A percentile compares a stretch with the other conserved stretches of the same genome.
These are phyloP conservation scores for Monosporascus sp. DNA, from an alignment of 2,329 filamentous ascomycete species.

Conservation along the genomic window DNA sequence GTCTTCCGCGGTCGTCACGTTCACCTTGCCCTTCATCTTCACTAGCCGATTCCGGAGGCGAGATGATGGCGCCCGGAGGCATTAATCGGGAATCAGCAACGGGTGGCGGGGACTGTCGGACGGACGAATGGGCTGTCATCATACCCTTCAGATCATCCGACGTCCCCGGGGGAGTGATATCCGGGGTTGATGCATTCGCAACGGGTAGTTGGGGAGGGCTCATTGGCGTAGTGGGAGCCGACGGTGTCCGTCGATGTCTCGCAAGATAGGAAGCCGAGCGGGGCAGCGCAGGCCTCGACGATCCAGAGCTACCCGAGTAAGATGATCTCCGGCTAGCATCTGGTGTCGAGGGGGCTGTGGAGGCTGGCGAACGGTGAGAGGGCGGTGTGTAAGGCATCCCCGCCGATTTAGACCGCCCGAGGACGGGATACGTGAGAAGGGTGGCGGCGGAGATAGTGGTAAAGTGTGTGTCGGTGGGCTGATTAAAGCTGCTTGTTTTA, in stretches of 20 bases:
- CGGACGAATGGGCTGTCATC: constrained; percentile 43
- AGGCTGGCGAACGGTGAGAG: constrained; percentile 58
- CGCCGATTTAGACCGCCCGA: constrained; percentile 27
- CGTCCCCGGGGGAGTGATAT: constrained; percentile 44
- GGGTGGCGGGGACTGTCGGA: constrained; percentile 81
- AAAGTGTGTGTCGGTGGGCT: constrained; percentile 15
- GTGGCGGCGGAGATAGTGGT: constrained; percentile 1
- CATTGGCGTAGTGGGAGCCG: constrained; percentile 31
- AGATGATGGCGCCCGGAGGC: constrained; percentile 79
- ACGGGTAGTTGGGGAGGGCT: constrained; percentile 4
- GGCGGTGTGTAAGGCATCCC: constrained; percentile 88
- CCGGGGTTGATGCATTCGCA: constrained; percentile 27
- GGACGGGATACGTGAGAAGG: constrained; percentile 17
- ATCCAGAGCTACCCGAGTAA: constrained; percentile 30
- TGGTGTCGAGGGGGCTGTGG: constrained; percentile 53
- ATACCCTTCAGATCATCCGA: constrained; percentile 45
- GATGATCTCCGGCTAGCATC: constrained; percentile 55
- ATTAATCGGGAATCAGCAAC: constrained; percentile 67
- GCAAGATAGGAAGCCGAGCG: constrained; percentile 62
- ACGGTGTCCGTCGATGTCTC: constrained; percentile 56
- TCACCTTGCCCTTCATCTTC: constrained; percentile 67
- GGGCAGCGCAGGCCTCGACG: constrained; percentile 49
- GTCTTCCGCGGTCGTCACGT: constrained; percentile 36
- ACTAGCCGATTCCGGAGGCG: constrained; percentile 83
- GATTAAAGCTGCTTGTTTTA: constrained; percentile 21